These are phyloP conservation scores for Neonectria neomacrospora DNA, from an alignment of 2,329 filamentous ascomycete genomes.

Conservation along the genomic window DNA sequence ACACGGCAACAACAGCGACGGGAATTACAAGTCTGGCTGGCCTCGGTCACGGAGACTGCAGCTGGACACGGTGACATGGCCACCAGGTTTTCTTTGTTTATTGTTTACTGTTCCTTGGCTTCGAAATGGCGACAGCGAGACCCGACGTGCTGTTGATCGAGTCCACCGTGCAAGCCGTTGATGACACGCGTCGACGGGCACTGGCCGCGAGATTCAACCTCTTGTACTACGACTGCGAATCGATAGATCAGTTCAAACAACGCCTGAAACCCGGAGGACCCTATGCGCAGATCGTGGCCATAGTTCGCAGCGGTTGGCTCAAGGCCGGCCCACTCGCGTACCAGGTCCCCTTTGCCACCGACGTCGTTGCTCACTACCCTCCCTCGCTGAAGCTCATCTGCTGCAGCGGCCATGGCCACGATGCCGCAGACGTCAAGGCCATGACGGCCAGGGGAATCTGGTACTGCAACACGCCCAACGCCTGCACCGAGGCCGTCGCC, in stretches of 20 bases:
- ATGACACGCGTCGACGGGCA: conserved; percentile 16
- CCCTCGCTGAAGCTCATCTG: conserved; percentile 30
- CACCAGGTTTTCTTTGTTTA: background rate
- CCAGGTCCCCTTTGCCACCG: conserved; percentile 23
- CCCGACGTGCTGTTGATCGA: conserved; percentile 28
- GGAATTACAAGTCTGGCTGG: no score
- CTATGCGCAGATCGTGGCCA: conserved; percentile 30
- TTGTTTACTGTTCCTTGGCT: background rate
- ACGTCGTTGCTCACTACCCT: conserved; percentile 30
- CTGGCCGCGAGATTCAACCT: conserved; percentile 28
- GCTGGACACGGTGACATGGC: background rate
- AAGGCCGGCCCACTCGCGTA: conserved; percentile 32
- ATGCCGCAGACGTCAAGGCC: conserved; percentile 21
- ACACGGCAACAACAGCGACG: background rate
- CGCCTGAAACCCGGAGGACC: conserved; percentile 27
- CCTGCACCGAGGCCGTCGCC: conserved; percentile 26
- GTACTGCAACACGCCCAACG: conserved; percentile 29
- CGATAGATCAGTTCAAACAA: conserved; percentile 28
- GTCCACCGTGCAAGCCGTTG: conserved; percentile 25
- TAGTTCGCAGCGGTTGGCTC: conserved; percentile 32
- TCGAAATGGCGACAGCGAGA: background rate
- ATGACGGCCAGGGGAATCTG: conserved; percentile 25
- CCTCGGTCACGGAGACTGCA: no score
- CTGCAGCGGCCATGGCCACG: conserved; percentile 33
- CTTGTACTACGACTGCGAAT: conserved; percentile 30